A percentile compares a stretch with the other conserved stretches of the same genome.
Conservation (phyloP, 2,329 filamentous ascomycete genomes). For the Fusarium redolens region DNA sequence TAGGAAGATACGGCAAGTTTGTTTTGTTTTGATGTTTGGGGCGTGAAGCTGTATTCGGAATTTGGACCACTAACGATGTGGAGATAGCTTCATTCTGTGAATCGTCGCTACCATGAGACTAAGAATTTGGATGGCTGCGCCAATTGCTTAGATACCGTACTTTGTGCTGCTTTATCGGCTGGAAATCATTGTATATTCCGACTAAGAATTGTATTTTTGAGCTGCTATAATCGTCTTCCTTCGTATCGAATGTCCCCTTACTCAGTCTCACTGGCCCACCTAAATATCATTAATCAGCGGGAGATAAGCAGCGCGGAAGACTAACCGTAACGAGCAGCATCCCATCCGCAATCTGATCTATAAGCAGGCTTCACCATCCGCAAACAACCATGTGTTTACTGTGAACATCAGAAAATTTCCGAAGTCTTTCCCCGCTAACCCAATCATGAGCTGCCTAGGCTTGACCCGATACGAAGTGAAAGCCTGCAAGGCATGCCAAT, state of each 20-base stretch:
- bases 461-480: neutral
- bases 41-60: neutral
- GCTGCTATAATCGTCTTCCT: too few species aligned
- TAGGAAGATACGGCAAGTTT: neutral
- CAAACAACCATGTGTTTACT: neutral
- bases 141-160: fast-evolving
- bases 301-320: neutral
- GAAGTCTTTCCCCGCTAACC: too few species aligned
- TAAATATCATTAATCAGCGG: neutral
- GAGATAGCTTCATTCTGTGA: too few species aligned
- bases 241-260: too few species aligned
- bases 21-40: neutral
- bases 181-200: neutral
- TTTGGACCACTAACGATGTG: neutral
- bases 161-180: neutral
- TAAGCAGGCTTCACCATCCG: neutral
- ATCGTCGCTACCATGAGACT: neutral
- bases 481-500: slow-evolving; percentile 27
- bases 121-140: too few species aligned
- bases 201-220: too few species aligned
- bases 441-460: neutral
- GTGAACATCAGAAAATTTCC: neutral
- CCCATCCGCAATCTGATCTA: neutral
- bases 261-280: neutral
- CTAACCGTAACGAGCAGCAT: slow-evolving; percentile 15